Conservation (phyloP, 768 basidiomycete species). For the Collybia sordida region DNA sequence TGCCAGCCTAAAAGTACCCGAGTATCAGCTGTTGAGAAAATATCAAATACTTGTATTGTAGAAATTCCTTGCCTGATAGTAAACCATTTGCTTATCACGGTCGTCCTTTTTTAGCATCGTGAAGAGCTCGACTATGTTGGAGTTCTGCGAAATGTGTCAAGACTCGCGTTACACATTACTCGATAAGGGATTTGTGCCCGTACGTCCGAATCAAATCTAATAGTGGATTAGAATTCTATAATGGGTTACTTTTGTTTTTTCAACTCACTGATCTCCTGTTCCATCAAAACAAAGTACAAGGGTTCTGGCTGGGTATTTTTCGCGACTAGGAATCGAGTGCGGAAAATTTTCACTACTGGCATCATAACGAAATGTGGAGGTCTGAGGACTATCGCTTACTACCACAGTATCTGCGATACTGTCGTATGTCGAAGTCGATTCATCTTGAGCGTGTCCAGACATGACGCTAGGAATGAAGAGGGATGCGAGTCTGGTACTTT, state of each 20-base stretch:
- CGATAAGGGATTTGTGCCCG: no score
- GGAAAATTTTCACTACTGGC: background rate
- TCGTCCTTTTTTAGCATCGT: constrained; percentile 37
- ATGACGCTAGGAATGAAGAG: background rate
- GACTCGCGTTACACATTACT: no score
- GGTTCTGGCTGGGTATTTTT: constrained; percentile 31
- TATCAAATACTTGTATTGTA: constrained; percentile 44
- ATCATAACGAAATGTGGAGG: constrained; percentile 1
- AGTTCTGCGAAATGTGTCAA: constrained; percentile 28
- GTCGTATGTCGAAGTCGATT: background rate
- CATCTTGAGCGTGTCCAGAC: background rate
- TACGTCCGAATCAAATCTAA: no score
- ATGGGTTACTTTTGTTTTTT: no score
- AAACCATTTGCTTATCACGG: constrained; percentile 34
- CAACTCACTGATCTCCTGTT: constrained; percentile 45
- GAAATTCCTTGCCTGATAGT: constrained; percentile 63
- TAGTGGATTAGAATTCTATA: no score
- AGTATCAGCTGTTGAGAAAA: constrained; percentile 27
- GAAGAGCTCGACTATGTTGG: constrained; percentile 37
- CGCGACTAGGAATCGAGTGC: background rate
- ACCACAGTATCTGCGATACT: background rate
- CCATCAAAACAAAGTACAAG: constrained; percentile 60
- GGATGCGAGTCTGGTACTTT: no score
- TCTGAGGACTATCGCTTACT: constrained; percentile 3
- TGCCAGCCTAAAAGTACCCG: background rate